These are phyloP conservation scores for Penicillium bialowiezense DNA, from an alignment of 495 filamentous ascomycete species.

Conservation along the genomic window DNA sequence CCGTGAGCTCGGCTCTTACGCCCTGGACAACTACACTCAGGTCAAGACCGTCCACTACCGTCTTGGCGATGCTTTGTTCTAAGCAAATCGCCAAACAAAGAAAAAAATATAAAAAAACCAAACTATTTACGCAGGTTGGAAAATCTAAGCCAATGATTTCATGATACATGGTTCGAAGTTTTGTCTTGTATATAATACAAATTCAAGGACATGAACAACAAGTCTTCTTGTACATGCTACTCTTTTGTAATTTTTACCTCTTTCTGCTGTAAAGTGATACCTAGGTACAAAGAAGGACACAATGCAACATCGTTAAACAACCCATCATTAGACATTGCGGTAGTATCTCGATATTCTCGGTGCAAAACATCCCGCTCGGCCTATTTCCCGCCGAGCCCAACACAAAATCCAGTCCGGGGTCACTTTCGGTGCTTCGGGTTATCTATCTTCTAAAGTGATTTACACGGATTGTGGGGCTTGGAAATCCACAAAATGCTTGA, in stretches of 20 bases:
- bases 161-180: conserved; percentile 11
- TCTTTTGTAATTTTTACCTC: too few relatives aligned
- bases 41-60: conserved; percentile 65
- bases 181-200: conserved; percentile 14
- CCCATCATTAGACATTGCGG: too few relatives aligned
- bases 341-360: not conserved
- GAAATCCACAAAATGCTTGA: not conserved
- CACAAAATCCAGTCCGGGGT: not conserved
- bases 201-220: conserved; percentile 8
- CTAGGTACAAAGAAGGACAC: too few relatives aligned
- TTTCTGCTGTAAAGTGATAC: too few relatives aligned
- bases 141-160: not conserved
- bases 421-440: not conserved
- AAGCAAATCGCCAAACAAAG: conserved; percentile 9
- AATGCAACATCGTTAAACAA: too few relatives aligned
- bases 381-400: conserved; percentile 7
- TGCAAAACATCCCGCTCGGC: conserved; percentile 13
- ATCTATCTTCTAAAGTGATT: not conserved
- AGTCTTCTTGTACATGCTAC: too few relatives aligned
- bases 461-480: not conserved
- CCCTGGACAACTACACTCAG: conserved; percentile 90
- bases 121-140: not conserved
- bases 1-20: conserved; percentile 91
- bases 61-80: conserved; percentile 63
- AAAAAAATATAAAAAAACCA: not conserved